Base-by-base conservation (phyloP, 2,329 filamentous ascomycete species). In the Pochonia chlamydosporia region DNA sequence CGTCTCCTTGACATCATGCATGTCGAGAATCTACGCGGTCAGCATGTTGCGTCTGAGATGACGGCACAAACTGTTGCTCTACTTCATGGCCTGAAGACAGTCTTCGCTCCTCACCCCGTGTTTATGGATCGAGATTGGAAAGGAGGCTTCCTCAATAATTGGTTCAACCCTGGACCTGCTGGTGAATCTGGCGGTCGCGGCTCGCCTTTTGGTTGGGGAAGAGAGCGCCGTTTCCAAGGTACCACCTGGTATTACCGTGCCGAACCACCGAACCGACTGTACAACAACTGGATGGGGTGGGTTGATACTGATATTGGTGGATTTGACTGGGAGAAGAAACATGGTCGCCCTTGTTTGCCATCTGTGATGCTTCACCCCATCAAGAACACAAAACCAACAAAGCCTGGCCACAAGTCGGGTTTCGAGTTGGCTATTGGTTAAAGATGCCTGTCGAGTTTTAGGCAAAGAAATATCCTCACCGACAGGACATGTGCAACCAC, bases 1-100 rank as follows among this genome's bases (percentile, higher is more conserved):
- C 77, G 76, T 24, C 72, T 92, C 2, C 71, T 92, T 28, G 78
- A 88, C 54, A 76, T 83, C 52, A 91, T 91, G 86, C 86, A 92
- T 59, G 75, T 81, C 28, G 88, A 91, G 63, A 87, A 87, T 45
- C 72, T 85, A 52, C 75, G 78, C 13, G 84, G 85, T 52, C 85
- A 86, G 57, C 85, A 89, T 59, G 82, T 91, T 57, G 85, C 84
- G 49, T 87, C 86, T 0, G 87, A 92, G 62, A 90, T 92, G 86
- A 86, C 83, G 50, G 81, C 86, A 1, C 82, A 85, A 47, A 85
- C 85, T 0, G 78, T 85, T 23, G 81, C 85, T 0, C 73, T 92
- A 16, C 79, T 89, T 52, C 86, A 93, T 61, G 87, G 88, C 5
- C 72, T 91, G 42, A 92, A 92, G 67, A 82, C 85, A 4, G 84